Evolutionary conservation across 169 alveolate genomes (phyloP).

Genomic region (Eimeria praecox): DNA sequence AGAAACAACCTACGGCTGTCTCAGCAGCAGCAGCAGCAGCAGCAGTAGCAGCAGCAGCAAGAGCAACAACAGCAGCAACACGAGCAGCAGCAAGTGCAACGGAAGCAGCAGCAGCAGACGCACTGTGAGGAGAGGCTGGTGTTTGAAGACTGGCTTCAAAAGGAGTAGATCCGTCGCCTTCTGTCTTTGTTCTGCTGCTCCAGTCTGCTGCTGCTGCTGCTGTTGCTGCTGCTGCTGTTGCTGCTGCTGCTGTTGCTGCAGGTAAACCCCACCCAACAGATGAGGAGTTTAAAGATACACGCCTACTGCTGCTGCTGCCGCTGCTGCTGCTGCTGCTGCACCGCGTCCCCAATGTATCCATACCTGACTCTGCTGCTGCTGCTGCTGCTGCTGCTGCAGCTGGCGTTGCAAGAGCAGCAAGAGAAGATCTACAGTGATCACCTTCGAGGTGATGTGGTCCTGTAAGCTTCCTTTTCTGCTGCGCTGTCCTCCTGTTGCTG

Average conservation of each 20-base stretch:
- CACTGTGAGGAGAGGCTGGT: constrained; percentile 19
- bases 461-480: neutral
- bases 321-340: constrained; percentile 57
- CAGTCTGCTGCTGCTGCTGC: constrained; percentile 9
- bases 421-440: neutral
- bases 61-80: neutral
- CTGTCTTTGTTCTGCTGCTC: constrained; percentile 29
- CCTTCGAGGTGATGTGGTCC: neutral
- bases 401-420: neutral
- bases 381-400: constrained; percentile 44
- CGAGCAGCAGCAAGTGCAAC: neutral
- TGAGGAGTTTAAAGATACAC: neutral
- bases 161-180: neutral
- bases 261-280: constrained; percentile 1
- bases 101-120: neutral
- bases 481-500: neutral
- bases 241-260: constrained; percentile 37
- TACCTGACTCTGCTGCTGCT: neutral
- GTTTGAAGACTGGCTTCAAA: neutral
- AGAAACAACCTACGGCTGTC: neutral
- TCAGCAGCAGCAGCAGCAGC: neutral
- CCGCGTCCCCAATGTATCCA: neutral
- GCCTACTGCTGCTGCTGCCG: constrained; percentile 65
- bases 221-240: neutral
- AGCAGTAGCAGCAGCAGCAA: neutral